Conservation (phyloP, 148 eudicot species). For the Agrostemma githago region DNA sequence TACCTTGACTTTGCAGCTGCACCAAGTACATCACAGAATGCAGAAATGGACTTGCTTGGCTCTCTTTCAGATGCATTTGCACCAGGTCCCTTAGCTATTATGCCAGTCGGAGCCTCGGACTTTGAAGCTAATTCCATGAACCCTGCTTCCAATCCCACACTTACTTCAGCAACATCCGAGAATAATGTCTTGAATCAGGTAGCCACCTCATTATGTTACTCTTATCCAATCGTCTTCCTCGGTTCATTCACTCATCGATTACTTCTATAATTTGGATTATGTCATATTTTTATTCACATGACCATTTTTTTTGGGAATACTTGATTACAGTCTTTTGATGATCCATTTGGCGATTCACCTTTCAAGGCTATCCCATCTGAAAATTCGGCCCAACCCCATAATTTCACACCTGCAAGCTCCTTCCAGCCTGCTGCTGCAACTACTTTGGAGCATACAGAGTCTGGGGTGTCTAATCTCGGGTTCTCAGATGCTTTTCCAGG, state of each 20-base stretch:
- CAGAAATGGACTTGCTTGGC: slow-evolving; percentile 74
- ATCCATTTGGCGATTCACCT: slow-evolving; percentile 94
- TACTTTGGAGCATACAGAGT: slow-evolving; percentile 27
- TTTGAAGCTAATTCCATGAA: slow-evolving; percentile 37
- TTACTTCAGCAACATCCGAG: slow-evolving; percentile 34
- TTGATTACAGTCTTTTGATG: slow-evolving; percentile 59
- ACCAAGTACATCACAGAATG: slow-evolving; percentile 43
- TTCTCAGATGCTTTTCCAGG: slow-evolving; percentile 36
- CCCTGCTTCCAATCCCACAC: slow-evolving; percentile 36
- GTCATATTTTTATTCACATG: neutral
- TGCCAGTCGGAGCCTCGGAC: slow-evolving; percentile 38
- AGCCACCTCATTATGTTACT: neutral
- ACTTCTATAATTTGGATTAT: neutral
- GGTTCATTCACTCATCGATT: neutral
- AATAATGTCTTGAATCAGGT: slow-evolving; percentile 53
- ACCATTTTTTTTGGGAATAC: neutral
- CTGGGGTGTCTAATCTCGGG: slow-evolving; percentile 26
- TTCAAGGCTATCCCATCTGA: slow-evolving; percentile 67
- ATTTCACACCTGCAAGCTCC: slow-evolving; percentile 30
- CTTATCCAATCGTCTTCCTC: neutral
- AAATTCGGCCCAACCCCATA: slow-evolving; percentile 45
- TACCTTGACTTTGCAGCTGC: slow-evolving; percentile 33
- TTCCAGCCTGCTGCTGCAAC: slow-evolving; percentile 27
- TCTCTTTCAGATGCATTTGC: slow-evolving; percentile 64
- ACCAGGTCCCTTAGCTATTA: slow-evolving; percentile 53